Base-by-base conservation (phyloP, 169 alveolate genomes). In the Plasmodium malariae region DNA sequence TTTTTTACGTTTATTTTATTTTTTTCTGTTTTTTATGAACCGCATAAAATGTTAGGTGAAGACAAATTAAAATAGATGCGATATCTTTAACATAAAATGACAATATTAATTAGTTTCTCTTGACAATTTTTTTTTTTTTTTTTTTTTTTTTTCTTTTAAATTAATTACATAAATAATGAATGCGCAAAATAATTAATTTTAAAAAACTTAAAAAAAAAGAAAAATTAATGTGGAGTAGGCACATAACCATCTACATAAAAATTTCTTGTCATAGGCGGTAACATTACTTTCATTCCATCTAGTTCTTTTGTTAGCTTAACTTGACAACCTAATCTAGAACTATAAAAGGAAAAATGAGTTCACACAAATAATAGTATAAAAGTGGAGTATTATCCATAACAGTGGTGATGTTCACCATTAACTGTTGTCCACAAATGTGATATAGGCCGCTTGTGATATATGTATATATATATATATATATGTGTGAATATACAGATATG, bases 321-420 rank as follows among this genome's bases (percentile, higher is more conserved):
- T 83, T 98, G 97, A 73, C 99, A 98, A 17, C 99, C 99, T 59
- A 98, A 78, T 86, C 99, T 96, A 2, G 99, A 96, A n/a, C 96
- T 94, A 71, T 19, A 55, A 55, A 36, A 12, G 51, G 63, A 49
- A 43, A 63, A 69, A 57, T 51, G 36, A 14, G n/a, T 30, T n/a
- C 28, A 65, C 26, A 69, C 14, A 54, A 30, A 14, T 69, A 57
- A 9, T 40, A 9, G 51, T 9, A 40, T 9, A 40, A 40, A 62
- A 11, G 24, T 17, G 12, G 12, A 30, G 11, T 12, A 28, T 17
- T 19, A 57, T 32, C 54, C 24, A 63, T 34, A 32, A 63, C n/a
- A 14, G 1, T 32, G 14, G 32, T 30, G 17, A 5, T 0, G 26
- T n/a, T 0, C 26, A 51, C 4, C 12, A 51, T 3, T 51, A 51